Evolutionary conservation across 2,329 filamentous ascomycete species (phyloP), one percentile per base, ranked within the genome.

Genomic region (Lizonia empirigonia): DNA sequence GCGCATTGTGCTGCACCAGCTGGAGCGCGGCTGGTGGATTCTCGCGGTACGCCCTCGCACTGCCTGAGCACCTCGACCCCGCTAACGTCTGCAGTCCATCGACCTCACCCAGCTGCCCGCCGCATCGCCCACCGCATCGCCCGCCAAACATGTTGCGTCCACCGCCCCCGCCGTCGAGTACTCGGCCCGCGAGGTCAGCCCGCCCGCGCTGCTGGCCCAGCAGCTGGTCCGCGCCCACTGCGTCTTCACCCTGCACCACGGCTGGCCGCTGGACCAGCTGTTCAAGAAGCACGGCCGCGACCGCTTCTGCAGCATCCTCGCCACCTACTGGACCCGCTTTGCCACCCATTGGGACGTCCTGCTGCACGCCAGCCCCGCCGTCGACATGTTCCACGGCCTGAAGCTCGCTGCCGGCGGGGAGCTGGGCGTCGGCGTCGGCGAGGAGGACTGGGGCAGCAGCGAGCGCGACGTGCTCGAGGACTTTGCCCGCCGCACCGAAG

Each of bases 21-120:
- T 99, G 58, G 93, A 99, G 72, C 78, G 83, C 13, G 89, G 89
- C 23, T 99, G 94, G 94, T 99, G 95, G 95, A 86, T 97, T 56
- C 78, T 97, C 53, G 92, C 91, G 55, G 91, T 95, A 79, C 68
- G 89, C 22, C n/a, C n/a, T n/a, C n/a, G n/a, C n/a, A n/a, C n/a
- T n/a, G n/a, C n/a, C n/a, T n/a, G n/a, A n/a, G n/a, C n/a, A n/a
- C n/a, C n/a, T n/a, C n/a, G n/a, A n/a, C n/a, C n/a, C n/a, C n/a
- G 34, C 47, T 55, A 34, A 56, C 46, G 24, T 40, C 19, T 18
- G 13, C 55, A 91, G 87, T 90, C 88, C 38, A 85, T 97, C 68
- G 88, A 94, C 68, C 80, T 96, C 29, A 96, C 90, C 20, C 86
- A 86, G 51, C 78, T 92, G 4, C 86, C 87, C 16, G 78, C 81